Evolutionary conservation across 352 stramenopile species (phyloP), one percentile per base, ranked within the genome.

Genomic region (Pythium coloratum): DNA sequence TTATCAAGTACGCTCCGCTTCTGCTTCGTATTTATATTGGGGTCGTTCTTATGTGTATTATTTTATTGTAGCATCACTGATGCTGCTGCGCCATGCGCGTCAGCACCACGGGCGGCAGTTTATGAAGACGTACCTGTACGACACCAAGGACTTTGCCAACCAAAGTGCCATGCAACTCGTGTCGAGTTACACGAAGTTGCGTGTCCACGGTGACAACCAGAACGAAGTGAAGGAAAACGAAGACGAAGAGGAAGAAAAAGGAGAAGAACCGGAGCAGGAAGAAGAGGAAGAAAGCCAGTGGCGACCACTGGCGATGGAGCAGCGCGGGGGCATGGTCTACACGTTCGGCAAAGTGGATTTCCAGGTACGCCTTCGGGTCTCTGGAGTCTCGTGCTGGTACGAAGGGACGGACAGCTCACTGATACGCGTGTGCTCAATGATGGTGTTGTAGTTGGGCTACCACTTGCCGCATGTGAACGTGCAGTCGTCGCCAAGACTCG

Each of bases 271-370:
- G 44, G 49, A 66, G 24, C 7, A 26, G 18, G 50, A 60, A 36
- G 26, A 64, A 9, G 9, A 70, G 13, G 42, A 50, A 26, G 40
- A 62, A 2, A 20, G 2, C 16, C 44, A 70, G 24, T n/a, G 44
- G 30, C n/a, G 7, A 20, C n/a, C 36, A 26, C n/a, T 8, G n/a
- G 7, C 56, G 20, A 26, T 20, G 40, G 18, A 33, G 9, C 62
- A 53, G 12, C 71, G 75, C 1, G 73, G 72, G 8, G 86, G 84
- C 0, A 73, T 86, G 55, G 80, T 95, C 18, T 95, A 91, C 69
- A 95, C 84, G 9, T 95, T 93, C 50, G 86, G 86, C 60, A 95
- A 93, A 75, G 79, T 82, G 44, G 86, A 95, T 59, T 95, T 92
- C 46, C 86, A 92, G 82, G 85, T 93, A 60, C 34, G 59, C 60